Evolutionary conservation across 2,329 filamentous ascomycete genomes (phyloP).

Genomic region (Zarea fungicola): DNA sequence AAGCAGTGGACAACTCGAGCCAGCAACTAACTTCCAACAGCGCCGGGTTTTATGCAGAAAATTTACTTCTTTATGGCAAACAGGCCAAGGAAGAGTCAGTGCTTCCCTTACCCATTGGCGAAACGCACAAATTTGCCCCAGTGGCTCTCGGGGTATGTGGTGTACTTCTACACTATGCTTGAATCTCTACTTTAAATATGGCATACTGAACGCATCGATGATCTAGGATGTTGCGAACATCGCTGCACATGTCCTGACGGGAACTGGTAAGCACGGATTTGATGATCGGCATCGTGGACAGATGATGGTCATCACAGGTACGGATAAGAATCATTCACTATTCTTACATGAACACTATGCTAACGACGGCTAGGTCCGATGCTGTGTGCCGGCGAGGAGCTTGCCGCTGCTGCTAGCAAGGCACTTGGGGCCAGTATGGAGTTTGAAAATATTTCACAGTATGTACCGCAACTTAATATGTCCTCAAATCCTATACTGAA

Average conservation of each 20-base stretch:
- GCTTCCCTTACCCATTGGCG: slow-evolving; percentile 42
- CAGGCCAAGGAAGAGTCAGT: slow-evolving; percentile 39
- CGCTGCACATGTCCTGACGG: slow-evolving; percentile 41
- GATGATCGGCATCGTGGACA: slow-evolving; percentile 46
- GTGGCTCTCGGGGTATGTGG: slow-evolving; percentile 39
- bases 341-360: neutral
- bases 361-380: slow-evolving; percentile 30
- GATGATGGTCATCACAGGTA: slow-evolving; percentile 46
- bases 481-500: neutral
- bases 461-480: slow-evolving; percentile 14
- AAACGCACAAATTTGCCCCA: slow-evolving; percentile 44
- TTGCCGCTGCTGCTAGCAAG: slow-evolving; percentile 36
- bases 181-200: no score
- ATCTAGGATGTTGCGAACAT: slow-evolving; percentile 42
- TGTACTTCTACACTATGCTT: no score
- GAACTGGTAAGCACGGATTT: slow-evolving; percentile 44
- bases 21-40: slow-evolving; percentile 19
- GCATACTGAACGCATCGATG: neutral
- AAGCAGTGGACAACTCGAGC: neutral
- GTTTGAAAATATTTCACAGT: slow-evolving; percentile 42
- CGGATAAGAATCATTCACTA: neutral
- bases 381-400: slow-evolving; percentile 36
- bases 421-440: slow-evolving; percentile 35
- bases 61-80: slow-evolving; percentile 41
- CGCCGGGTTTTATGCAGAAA: slow-evolving; percentile 47